phyloP scores from a whole-genome alignment of 441 rosid species.

The Pelargonium fulgidum region DNA sequence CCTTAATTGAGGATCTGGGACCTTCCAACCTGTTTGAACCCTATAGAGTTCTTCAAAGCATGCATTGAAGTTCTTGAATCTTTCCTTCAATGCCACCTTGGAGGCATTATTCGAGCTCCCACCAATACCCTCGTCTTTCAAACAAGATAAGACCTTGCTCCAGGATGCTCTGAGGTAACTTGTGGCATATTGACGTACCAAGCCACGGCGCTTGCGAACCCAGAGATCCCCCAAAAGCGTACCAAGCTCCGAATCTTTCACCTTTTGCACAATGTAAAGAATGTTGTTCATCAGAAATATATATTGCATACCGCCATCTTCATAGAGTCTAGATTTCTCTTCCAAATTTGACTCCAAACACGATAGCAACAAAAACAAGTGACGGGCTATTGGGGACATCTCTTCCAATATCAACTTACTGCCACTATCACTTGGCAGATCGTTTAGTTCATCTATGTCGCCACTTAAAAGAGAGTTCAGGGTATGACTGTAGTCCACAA shows the following conservation, averaged over 20 bases:
- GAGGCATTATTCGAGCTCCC: conserved; percentile 64
- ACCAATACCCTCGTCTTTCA: conserved; percentile 78
- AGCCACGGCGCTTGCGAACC: conserved; percentile 83
- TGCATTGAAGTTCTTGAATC: conserved; percentile 80
- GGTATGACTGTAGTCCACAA: conserved; percentile 72
- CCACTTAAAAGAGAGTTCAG: conserved; percentile 53
- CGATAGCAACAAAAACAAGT: conserved; percentile 53
- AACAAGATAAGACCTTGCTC: conserved; percentile 64
- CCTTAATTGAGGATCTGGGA: conserved; percentile 88
- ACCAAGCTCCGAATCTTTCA: conserved; percentile 78
- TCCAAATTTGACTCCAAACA: conserved; percentile 66
- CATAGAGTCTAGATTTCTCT: conserved; percentile 79
- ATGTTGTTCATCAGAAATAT: conserved; percentile 88
- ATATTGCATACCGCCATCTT: conserved; percentile 59
- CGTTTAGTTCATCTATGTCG: conserved; percentile 38
- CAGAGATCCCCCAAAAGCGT: conserved; percentile 80
- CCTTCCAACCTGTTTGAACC: conserved; percentile 91
- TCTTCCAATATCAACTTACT: conserved; percentile 26
- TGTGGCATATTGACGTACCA: conserved; percentile 71
- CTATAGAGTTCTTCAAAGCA: conserved; percentile 86
- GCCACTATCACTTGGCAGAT: conserved; percentile 27
- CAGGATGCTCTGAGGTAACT: conserved; percentile 87
- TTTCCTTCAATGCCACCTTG: conserved; percentile 71
- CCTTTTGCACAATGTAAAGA: conserved; percentile 78
- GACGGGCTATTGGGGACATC: conserved; percentile 47